Base-by-base conservation (phyloP, 495 filamentous ascomycete species). In the Annulohypoxylon maeteangense region DNA sequence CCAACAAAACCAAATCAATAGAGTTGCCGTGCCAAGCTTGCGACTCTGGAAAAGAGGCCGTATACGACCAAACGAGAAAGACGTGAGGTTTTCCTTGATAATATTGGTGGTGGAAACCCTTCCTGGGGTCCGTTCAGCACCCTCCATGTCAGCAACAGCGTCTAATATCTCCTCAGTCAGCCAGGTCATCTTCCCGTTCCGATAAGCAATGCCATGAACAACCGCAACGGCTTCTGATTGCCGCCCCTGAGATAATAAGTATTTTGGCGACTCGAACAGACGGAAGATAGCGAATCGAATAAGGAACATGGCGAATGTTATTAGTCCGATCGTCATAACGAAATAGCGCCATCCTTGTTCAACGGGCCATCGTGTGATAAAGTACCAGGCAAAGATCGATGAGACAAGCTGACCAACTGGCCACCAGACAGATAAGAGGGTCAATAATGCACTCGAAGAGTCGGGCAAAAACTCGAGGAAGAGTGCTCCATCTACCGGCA, bases 241-340 rank as follows among this genome's bases (percentile, higher is more conserved):
- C 11, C 90, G 88, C 12, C 91, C 91, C n/a, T 86, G 82, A 1
- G 88, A 89, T 16, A 95, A 86, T n/a, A 94, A 80, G 71, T 84
- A 95, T 74, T 96, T 96, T 22, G 93, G 93, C 2, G 91, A 93
- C 74, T 96, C 93, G 78, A 89, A 93, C 18, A 96, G 85, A 65
- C 91, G 89, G 79, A 96, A 96, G 57, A 92, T 78, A 72, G 92
- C 88, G 83, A 94, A 94, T 5, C 93, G 92, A 62, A 89, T 80
- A 56, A 90, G 70, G 77, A 93, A 95, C 85, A 87, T 85, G 67
- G 83, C 70, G 38, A 95, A 87, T 1, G 92, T 94, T 65, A 97
- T 78, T 32, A 88, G 84, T 47, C 93, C 93, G 50, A 93, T 85
- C 4, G 89, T 89, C 59, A 90, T 80, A 63, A 91, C 83, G 55